phyloP scores from a whole-genome alignment of 2,329 filamentous ascomycete species.

The Scopulariopsis brevicaulis region DNA sequence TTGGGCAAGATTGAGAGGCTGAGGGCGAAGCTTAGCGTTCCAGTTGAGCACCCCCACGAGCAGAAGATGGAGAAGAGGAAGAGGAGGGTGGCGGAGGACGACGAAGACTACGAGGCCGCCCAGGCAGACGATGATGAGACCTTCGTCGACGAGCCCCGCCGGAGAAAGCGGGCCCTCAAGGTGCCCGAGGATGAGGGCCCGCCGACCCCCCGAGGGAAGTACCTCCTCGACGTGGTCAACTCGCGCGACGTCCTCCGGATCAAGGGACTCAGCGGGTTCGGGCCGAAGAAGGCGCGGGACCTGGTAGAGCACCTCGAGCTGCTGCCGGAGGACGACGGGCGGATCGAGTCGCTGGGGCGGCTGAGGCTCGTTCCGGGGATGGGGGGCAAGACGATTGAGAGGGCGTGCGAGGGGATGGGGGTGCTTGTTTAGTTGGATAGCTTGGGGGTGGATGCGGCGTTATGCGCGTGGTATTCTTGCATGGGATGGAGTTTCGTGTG shows the following conservation, averaged over 20 bases:
- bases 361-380: conserved; percentile 44
- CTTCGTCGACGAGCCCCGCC: conserved; percentile 16
- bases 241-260: conserved; percentile 57
- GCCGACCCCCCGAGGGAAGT: conserved; percentile 44
- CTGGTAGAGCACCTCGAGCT: conserved; percentile 43
- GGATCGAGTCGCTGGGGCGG: conserved; percentile 36
- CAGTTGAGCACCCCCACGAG: neutral
- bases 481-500: neutral
- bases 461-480: neutral
- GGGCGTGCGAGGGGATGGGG: conserved; percentile 38
- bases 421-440: neutral
- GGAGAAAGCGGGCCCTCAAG: conserved; percentile 8
- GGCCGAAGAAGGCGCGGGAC: conserved; percentile 57
- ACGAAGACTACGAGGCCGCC: conserved; percentile 25
- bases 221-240: conserved; percentile 61
- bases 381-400: conserved; percentile 43
- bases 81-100: conserved; percentile 13
- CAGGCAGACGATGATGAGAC: conserved; percentile 29
- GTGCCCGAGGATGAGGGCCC: conserved; percentile 28
- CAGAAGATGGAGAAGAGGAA: conserved; percentile 15
- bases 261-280: conserved; percentile 56
- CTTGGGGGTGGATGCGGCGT: neutral
- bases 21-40: conserved; percentile 34
- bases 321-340: conserved; percentile 25
- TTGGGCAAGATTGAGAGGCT: conserved; percentile 57